These are phyloP conservation scores for Carpinus viminea DNA, from an alignment of 306 rosid genomes.

Conservation along the genomic window DNA sequence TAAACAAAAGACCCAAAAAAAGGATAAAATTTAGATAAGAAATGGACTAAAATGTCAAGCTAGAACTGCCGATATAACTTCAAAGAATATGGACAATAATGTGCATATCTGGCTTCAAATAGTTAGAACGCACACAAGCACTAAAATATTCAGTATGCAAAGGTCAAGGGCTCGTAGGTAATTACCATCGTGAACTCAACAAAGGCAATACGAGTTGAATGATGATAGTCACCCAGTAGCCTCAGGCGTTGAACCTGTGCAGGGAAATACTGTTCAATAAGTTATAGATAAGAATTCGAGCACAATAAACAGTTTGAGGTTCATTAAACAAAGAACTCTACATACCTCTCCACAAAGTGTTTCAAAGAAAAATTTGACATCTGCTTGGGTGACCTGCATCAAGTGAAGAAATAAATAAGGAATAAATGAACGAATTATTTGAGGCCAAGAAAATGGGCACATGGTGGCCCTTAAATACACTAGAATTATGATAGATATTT, in stretches of 20 bases:
- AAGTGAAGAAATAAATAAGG: conserved; percentile 22
- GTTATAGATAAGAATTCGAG: conserved; percentile 15
- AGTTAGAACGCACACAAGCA: conserved; percentile 13
- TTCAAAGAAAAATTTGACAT: conserved; percentile 86
- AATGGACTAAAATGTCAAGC: conserved; percentile 1
- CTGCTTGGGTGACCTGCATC: conserved; percentile 90
- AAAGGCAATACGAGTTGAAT: conserved; percentile 94
- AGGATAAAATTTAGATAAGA: not conserved
- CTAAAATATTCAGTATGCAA: conserved; percentile 7
- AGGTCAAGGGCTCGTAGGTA: conserved; percentile 18
- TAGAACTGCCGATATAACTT: not conserved
- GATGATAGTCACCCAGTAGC: conserved; percentile 97
- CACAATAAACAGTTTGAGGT: conserved; percentile 8
- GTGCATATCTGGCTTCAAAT: not conserved
- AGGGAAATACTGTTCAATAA: conserved; percentile 19
- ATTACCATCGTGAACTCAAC: conserved; percentile 85
- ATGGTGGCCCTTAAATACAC: conserved; percentile 13
- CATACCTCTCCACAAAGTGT: conserved; percentile 98
- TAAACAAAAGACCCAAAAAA: not conserved
- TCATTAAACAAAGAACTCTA: conserved; percentile 13
- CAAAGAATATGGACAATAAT: not conserved
- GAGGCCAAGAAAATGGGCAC: conserved; percentile 10
- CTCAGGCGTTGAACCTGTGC: conserved; percentile 87
- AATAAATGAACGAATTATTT: conserved; percentile 8
- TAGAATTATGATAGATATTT: not conserved